Base-by-base conservation (phyloP, 202 grass and related monocot species). In the Miscanthus sacchariflorus region DNA sequence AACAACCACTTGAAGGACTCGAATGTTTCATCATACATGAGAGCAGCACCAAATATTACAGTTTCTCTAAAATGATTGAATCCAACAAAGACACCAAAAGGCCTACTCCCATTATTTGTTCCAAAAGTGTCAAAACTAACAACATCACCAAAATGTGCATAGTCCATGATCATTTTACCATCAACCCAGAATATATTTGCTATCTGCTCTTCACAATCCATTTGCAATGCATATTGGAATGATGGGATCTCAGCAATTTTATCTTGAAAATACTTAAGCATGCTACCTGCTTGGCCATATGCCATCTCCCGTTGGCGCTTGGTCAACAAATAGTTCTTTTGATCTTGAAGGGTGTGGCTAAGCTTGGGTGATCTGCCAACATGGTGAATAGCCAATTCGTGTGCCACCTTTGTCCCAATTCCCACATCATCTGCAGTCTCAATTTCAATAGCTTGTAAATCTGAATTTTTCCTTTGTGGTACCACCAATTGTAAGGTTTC, bases 1-100 rank as follows among this genome's bases (percentile, higher is more conserved):
- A 88, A 88, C n/a, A 91, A 28, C 89, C 85, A 91, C 73, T 88
- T 88, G 49, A 88, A 88, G 38, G 81, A 84, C 27, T 88, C 76
- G 14, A 63, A 63, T 61, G 76, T 78, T 61, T 63, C 54, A 78
- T 78, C 76, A 78, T 78, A 61, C 54, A 78, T 78, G 13, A 78
- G 76, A 63, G 35, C 33, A 15, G 76, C 76, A 63, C 76, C 76
- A 78, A 61, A 78, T 63, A 78, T 36, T 63, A 78, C 52, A 87
- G 76, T 90, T 87, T 81, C 81, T 90, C 30, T 81, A 56, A 43
- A 78, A 90, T 78, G 52, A 65, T 56, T 90, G 15, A 79, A 78
- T 50, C 86, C 84, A 30, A 78, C 52, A 78, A 78, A 63, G 19
- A 78, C 76, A 63, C 76, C 76, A 42, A 78, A 78, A 63, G 35